Percentiles rank a stretch among this genome's conserved stretches.
phyloP scores from a whole-genome alignment of 441 rosid genomes.

The Melastoma candidum region DNA sequence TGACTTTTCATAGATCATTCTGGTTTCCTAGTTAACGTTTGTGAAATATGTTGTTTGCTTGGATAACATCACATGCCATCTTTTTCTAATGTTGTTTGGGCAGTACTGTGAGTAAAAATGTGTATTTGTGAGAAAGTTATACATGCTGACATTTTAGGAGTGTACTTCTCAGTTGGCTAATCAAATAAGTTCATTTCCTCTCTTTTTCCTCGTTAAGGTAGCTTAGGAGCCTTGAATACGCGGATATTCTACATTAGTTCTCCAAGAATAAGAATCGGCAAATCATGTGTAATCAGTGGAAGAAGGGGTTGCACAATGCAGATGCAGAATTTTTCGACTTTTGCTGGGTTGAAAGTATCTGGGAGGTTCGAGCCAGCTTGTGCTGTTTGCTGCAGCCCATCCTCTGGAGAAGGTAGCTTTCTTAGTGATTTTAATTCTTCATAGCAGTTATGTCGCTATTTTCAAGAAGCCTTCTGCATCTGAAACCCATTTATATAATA shows the following conservation, averaged over 20 bases:
- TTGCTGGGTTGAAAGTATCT: conserved; percentile 29
- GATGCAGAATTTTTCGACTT: conserved; percentile 25
- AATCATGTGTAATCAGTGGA: conserved; percentile 13
- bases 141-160: too few species aligned
- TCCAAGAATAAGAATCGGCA: conserved; percentile 13
- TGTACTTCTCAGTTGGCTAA: too few species aligned
- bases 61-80: too few species aligned
- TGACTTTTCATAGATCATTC: too few species aligned
- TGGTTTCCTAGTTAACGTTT: too few species aligned
- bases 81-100: too few species aligned
- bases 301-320: conserved; percentile 23
- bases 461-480: conserved; percentile 5
- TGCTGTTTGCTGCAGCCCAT: conserved; percentile 22
- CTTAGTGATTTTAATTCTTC: background rate
- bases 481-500: conserved; percentile 8
- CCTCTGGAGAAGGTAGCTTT: conserved; percentile 27
- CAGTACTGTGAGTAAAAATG: too few species aligned
- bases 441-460: background rate
- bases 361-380: conserved; percentile 23
- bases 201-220: conserved; percentile 37
- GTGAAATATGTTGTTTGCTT: too few species aligned
- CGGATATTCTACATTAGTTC: conserved; percentile 28
- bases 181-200: too few species aligned
- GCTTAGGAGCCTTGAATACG: conserved; percentile 45
- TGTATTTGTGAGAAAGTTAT: too few species aligned